Evolutionary conservation across 108 stramenopile genomes (phyloP).

Genomic region (Schizochytrium sp.): DNA sequence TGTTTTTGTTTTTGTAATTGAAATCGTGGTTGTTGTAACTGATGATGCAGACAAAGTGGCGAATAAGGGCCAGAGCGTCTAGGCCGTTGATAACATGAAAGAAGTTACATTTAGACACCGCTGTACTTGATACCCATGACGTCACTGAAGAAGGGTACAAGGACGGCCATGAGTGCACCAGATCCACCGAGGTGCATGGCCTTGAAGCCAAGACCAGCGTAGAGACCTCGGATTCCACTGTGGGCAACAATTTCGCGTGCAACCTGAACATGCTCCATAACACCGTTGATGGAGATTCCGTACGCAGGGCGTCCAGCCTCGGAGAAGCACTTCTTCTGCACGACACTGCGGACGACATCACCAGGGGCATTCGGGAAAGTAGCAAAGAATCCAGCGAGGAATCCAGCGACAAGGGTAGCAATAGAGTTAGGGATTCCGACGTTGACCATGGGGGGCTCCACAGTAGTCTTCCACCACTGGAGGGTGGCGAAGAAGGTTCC

Average conservation of each 20-base stretch:
- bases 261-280: conserved; percentile 29
- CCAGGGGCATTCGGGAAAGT: conserved; percentile 39
- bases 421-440: conserved; percentile 23
- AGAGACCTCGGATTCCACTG: conserved; percentile 46
- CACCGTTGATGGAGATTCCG: conserved; percentile 18
- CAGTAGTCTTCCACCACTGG: conserved; percentile 34
- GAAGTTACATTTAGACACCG: conserved; percentile 14
- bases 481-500: conserved; percentile 54
- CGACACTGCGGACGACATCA: conserved; percentile 59
- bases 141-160: conserved; percentile 53
- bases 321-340: conserved; percentile 51
- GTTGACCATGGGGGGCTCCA: conserved; percentile 59
- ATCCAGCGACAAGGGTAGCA: conserved; percentile 43
- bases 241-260: not conserved
- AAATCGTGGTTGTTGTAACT: no score
- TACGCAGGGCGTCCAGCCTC: not conserved
- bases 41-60: not conserved
- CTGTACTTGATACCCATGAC: conserved; percentile 35
- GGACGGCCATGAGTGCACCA: conserved; percentile 67
- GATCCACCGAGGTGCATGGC: conserved; percentile 66
- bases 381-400: conserved; percentile 55
- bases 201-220: conserved; percentile 65
- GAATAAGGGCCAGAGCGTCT: not conserved
- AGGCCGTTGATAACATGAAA: not conserved
- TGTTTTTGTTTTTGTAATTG: no score